Conservation (phyloP, 2,329 filamentous ascomycete genomes). For the Ilyonectria robusta region DNA sequence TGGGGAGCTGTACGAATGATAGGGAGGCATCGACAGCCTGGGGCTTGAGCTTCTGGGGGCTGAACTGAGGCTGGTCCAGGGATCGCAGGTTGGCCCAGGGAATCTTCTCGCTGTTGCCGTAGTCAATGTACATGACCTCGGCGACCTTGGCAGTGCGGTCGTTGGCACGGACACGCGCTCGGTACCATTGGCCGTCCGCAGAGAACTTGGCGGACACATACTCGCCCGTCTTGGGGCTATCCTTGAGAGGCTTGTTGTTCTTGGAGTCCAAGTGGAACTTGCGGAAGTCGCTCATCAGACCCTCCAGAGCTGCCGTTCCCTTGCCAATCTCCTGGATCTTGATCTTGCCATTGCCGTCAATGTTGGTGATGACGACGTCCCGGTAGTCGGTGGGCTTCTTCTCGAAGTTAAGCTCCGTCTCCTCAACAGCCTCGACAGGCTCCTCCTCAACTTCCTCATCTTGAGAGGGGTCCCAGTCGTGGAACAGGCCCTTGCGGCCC, state of each 20-base stretch:
- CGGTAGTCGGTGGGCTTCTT: constrained; percentile 88
- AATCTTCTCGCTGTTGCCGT: constrained; percentile 92
- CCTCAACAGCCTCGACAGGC: constrained; percentile 65
- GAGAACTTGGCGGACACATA: constrained; percentile 93
- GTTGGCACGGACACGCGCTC: constrained; percentile 90
- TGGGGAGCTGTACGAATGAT: constrained; percentile 91
- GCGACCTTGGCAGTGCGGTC: constrained; percentile 91
- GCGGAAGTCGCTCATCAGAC: constrained; percentile 91
- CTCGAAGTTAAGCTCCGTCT: constrained; percentile 67
- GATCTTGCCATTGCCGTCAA: constrained; percentile 84
- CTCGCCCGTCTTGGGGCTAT: constrained; percentile 90
- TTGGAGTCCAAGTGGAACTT: constrained; percentile 89
- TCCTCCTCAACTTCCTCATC: constrained; percentile 75
- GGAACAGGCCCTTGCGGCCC: constrained; percentile 88
- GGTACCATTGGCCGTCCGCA: constrained; percentile 94
- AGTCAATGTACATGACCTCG: constrained; percentile 95
- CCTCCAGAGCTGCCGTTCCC: constrained; percentile 87
- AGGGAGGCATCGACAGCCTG: constrained; percentile 91
- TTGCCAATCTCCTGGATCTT: constrained; percentile 94
- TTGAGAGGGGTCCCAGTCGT: constrained; percentile 92
- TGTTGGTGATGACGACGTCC: constrained; percentile 91
- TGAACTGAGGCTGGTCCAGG: constrained; percentile 85
- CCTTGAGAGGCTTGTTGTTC: constrained; percentile 81
- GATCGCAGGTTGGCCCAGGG: constrained; percentile 88
- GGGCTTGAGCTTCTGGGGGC: constrained; percentile 82